These are phyloP conservation scores for Porodaedalea pini DNA, from an alignment of 1,284 basidiomycete genomes.

Conservation along the genomic window DNA sequence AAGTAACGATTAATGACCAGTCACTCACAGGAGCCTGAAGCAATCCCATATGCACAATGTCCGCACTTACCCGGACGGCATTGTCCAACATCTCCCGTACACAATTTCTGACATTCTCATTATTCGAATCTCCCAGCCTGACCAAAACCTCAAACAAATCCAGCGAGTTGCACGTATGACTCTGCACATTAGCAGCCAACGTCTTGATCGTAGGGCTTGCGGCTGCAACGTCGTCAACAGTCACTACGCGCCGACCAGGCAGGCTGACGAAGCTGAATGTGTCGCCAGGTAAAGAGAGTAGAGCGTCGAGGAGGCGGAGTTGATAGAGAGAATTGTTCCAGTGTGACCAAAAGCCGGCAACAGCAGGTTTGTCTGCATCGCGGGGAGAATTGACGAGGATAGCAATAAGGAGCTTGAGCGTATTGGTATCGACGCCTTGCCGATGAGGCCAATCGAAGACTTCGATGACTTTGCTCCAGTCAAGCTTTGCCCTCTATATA, in stretches of 20 bases:
- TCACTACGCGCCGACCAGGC: constrained; percentile 76
- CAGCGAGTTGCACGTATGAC: constrained; percentile 90
- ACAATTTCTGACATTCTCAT: constrained; percentile 63
- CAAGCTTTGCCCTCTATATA: constrained; percentile 55
- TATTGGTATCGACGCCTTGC: constrained; percentile 77
- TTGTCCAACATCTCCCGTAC: constrained; percentile 90
- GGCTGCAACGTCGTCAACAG: constrained; percentile 79
- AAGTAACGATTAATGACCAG: too few relatives aligned
- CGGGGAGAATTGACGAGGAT: constrained; percentile 71
- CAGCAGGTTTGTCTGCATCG: constrained; percentile 68
- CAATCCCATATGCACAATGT: constrained; percentile 91
- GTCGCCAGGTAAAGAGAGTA: constrained; percentile 84
- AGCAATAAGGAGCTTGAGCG: constrained; percentile 76
- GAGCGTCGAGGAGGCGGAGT: constrained; percentile 81
- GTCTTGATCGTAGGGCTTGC: constrained; percentile 86
- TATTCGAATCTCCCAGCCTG: constrained; percentile 68
- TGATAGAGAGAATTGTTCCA: constrained; percentile 89
- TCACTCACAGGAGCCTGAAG: constrained; percentile 81
- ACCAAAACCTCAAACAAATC: constrained; percentile 91
- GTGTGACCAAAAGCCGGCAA: constrained; percentile 74
- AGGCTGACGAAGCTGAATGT: constrained; percentile 89
- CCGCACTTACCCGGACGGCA: constrained; percentile 89
- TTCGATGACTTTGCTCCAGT: constrained; percentile 78
- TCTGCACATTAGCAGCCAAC: constrained; percentile 81
- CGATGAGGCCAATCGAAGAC: constrained; percentile 77